Conservation (phyloP, 108 stramenopile species). For the Stephanodiscus triporus region DNA sequence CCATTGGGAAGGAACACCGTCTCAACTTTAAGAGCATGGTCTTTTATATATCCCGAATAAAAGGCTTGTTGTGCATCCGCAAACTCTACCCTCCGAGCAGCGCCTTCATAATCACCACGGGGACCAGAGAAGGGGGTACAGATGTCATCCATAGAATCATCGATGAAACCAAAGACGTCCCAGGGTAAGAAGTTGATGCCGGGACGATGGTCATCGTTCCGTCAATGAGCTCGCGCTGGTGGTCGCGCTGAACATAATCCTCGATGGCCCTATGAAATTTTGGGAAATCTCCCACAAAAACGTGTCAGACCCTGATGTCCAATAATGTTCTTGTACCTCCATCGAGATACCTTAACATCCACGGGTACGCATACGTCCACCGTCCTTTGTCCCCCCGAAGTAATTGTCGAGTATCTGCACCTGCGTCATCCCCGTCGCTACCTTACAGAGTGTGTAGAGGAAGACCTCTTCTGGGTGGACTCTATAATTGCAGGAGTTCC, state of each 20-base stretch:
- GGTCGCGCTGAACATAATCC: not conserved
- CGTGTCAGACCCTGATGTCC: constrained; percentile 5
- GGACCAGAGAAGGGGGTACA: constrained; percentile 26
- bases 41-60: constrained; percentile 28
- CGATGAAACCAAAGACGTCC: constrained; percentile 30
- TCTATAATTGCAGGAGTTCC: no score
- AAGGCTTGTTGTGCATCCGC: constrained; percentile 9
- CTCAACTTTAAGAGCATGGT: constrained; percentile 23
- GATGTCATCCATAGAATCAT: constrained; percentile 19
- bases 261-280: constrained; percentile 1
- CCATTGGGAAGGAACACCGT: constrained; percentile 26
- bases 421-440: not conserved
- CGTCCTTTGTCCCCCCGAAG: constrained; percentile 3
- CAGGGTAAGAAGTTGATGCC: not conserved
- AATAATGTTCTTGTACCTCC: not conserved
- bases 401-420: not conserved
- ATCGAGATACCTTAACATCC: constrained; percentile 8
- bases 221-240: not conserved
- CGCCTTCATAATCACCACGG: constrained; percentile 27
- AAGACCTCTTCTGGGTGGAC: not conserved
- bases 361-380: not conserved
- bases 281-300: not conserved
- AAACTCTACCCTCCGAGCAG: constrained; percentile 8
- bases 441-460: not conserved
- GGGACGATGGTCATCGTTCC: not conserved